Percentiles rank a stretch among this genome's conserved stretches.
phyloP scores from a whole-genome alignment of 2,329 filamentous ascomycete genomes.

The Xylariaceae sp. region DNA sequence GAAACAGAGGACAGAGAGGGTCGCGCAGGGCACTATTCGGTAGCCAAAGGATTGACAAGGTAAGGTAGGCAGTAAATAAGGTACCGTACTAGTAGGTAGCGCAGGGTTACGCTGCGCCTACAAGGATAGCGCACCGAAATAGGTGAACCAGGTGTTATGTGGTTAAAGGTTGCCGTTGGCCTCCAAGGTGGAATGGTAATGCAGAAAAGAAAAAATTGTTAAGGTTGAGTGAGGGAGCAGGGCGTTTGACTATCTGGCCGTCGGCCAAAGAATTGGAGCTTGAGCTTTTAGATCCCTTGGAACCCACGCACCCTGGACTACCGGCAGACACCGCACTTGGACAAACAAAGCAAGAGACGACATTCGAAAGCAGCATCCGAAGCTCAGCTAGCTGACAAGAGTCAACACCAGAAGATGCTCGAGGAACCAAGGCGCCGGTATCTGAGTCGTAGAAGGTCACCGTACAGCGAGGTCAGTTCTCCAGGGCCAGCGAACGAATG shows the following conservation, averaged over 20 bases:
- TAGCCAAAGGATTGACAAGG: conserved; percentile 4
- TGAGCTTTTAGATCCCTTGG: conserved; percentile 23
- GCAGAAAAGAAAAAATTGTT: conserved; percentile 14
- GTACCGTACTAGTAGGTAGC: conserved; percentile 23
- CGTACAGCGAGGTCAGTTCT: not conserved
- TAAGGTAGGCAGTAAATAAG: conserved; percentile 14
- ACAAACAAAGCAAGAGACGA: no score
- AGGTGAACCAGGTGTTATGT: conserved; percentile 14
- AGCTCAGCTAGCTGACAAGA: not conserved
- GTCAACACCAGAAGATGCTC: not conserved
- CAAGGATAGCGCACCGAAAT: conserved; percentile 29
- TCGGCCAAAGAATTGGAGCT: conserved; percentile 25
- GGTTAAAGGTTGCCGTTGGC: conserved; percentile 13
- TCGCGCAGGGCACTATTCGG: conserved; percentile 22
- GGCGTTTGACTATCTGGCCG: conserved; percentile 6
- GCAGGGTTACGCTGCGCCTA: conserved; percentile 42
- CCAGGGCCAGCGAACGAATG: not conserved
- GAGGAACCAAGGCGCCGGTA: not conserved
- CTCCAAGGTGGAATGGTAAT: conserved; percentile 5
- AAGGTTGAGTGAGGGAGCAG: conserved; percentile 24
- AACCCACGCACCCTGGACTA: conserved; percentile 14
- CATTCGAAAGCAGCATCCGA: no score
- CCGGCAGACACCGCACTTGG: not conserved
- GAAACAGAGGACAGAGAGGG: conserved; percentile 13
- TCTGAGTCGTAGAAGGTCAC: not conserved